A percentile compares a stretch with the other conserved stretches of the same genome.
Evolutionary conservation across 2,329 filamentous ascomycete species (phyloP).

Genomic region (Penicillium paneum): DNA sequence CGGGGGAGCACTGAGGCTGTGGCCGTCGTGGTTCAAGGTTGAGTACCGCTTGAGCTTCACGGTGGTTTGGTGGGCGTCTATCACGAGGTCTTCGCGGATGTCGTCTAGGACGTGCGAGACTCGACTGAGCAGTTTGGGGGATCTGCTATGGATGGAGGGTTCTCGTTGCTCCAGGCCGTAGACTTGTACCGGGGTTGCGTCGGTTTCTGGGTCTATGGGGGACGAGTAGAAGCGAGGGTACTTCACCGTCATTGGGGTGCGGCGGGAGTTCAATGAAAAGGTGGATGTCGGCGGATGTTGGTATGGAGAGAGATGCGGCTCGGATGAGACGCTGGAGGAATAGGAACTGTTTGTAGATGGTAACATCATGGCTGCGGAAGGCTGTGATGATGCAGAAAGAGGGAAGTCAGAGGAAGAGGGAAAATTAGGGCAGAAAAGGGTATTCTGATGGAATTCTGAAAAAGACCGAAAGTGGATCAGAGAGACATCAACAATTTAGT

Average conservation of each 20-base stretch:
- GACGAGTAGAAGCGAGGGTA: conserved; percentile 36
- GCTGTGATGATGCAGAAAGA: background rate
- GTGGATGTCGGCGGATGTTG: conserved; percentile 27
- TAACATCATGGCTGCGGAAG: conserved; percentile 22
- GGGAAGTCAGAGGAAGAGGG: background rate
- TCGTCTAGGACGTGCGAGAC: conserved; percentile 38
- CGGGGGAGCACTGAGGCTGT: conserved; percentile 4
- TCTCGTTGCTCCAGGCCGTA: conserved; percentile 37
- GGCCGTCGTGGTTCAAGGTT: conserved; percentile 17
- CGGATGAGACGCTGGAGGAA: conserved; percentile 29
- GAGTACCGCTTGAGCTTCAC: conserved; percentile 31
- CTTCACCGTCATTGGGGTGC: conserved; percentile 20
- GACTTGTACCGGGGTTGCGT: conserved; percentile 32
- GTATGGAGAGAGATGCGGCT: conserved; percentile 26
- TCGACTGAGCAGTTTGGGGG: conserved; percentile 28
- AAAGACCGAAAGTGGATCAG: conserved; percentile 26
- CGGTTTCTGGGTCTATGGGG: conserved; percentile 28
- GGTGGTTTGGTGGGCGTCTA: conserved; percentile 19
- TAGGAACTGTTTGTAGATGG: conserved; percentile 29
- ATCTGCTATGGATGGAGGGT: conserved; percentile 29
- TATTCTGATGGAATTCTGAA: conserved; percentile 18
- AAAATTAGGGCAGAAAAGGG: background rate
- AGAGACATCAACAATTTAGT: conserved; percentile 23
- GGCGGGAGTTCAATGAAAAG: conserved; percentile 19
- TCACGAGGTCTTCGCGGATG: conserved; percentile 34